Conservation (phyloP, 768 basidiomycete genomes). For the Pleurotus giganteus region DNA sequence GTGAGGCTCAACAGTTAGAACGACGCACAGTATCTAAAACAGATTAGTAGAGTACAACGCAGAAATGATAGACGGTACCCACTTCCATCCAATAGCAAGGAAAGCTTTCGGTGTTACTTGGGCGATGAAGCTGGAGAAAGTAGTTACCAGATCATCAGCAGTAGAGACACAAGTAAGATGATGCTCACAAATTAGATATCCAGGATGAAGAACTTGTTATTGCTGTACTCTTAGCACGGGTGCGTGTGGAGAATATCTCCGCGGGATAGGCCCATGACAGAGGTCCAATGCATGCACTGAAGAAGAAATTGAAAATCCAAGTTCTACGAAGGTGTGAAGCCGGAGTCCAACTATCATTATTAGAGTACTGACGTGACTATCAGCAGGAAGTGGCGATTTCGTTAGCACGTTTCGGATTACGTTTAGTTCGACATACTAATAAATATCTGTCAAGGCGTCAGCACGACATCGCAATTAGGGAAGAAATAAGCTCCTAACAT, state of each 20-base stretch:
- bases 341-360: background rate
- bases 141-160: background rate
- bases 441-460: constrained; percentile 29
- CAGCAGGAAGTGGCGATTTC: background rate
- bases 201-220: constrained; percentile 43
- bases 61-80: constrained; percentile 13
- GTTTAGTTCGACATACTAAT: constrained; percentile 28
- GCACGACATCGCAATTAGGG: background rate
- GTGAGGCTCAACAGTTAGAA: background rate
- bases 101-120: constrained; percentile 44
- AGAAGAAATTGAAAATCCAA: constrained; percentile 49
- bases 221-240: constrained; percentile 43
- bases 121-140: constrained; percentile 36
- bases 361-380: constrained; percentile 22
- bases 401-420: background rate
- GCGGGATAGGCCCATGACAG: constrained; percentile 45
- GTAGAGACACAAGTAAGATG: background rate
- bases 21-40: constrained; percentile 26
- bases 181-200: constrained; percentile 41
- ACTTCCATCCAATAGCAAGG: constrained; percentile 39
- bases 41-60: background rate
- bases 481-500: constrained; percentile 22
- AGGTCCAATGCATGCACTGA: constrained; percentile 43
- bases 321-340: constrained; percentile 23
- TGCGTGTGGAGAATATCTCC: constrained; percentile 43